Percentiles rank a stretch among this genome's conserved stretches.
Evolutionary conservation across 805 yeast genomes (phyloP).

Genomic region (Barnettozyma pratensis): DNA sequence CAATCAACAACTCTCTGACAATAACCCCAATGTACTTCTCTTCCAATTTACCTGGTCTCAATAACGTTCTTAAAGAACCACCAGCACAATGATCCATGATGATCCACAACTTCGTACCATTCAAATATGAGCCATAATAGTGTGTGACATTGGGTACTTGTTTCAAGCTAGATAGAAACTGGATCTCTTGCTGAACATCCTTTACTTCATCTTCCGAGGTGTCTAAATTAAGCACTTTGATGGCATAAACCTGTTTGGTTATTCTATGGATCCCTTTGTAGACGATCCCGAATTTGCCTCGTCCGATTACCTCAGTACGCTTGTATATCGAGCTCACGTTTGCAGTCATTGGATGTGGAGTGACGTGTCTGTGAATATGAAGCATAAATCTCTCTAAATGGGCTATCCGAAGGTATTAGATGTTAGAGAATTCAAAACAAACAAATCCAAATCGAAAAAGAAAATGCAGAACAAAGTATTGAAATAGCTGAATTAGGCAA

Average conservation of each 20-base stretch:
- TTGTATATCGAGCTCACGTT: conserved; percentile 44
- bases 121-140: conserved; percentile 56
- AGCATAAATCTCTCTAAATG: too few species aligned
- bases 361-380: too few species aligned
- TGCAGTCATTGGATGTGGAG: conserved; percentile 8
- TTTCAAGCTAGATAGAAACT: conserved; percentile 75
- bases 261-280: conserved; percentile 75
- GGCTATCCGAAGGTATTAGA: too few species aligned
- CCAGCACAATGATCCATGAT: conserved; percentile 98
- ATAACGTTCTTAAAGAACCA: conserved; percentile 69
- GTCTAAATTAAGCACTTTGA: conserved; percentile 87
- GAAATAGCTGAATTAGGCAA: too few species aligned
- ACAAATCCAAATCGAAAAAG: too few species aligned
- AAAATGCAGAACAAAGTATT: too few species aligned
- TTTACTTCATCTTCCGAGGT: conserved; percentile 91
- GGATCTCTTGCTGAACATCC: conserved; percentile 91
- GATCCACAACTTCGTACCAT: conserved; percentile 12
- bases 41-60: conserved; percentile 83
- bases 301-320: conserved; percentile 86
- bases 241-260: conserved; percentile 81
- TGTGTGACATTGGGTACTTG: conserved; percentile 89
- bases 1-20: conserved; percentile 73
- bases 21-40: conserved; percentile 82
- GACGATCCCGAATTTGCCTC: conserved; percentile 96
- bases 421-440: too few species aligned